A percentile compares a stretch with the other conserved stretches of the same genome.
These are phyloP conservation scores for Colletotrichum zoysiae DNA, from an alignment of 2,329 filamentous ascomycete species.

Conservation along the genomic window DNA sequence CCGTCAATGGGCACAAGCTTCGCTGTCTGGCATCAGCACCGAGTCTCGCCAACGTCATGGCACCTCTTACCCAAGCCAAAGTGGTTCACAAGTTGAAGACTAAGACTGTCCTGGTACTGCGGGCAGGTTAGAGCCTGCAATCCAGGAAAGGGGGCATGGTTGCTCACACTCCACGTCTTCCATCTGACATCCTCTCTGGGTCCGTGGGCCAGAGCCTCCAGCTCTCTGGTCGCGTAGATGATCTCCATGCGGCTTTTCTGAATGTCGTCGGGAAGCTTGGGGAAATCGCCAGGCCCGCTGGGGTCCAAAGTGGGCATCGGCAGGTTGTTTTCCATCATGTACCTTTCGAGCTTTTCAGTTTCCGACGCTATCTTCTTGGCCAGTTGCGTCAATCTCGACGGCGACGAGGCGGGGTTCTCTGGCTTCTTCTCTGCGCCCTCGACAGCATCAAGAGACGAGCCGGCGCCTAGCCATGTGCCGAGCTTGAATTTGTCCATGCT, in stretches of 20 bases:
- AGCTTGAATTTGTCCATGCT: conserved; percentile 51
- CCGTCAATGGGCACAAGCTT: conserved; percentile 62
- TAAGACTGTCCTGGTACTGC: conserved; percentile 64
- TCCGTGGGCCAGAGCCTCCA: conserved; percentile 61
- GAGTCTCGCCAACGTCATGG: not conserved
- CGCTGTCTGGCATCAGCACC: conserved; percentile 50
- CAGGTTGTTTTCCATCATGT: conserved; percentile 58
- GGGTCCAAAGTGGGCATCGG: conserved; percentile 60
- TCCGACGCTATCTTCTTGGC: conserved; percentile 62
- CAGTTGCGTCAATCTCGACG: conserved; percentile 59
- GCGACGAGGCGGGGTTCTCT: conserved; percentile 11
- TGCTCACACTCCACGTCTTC: conserved; percentile 64
- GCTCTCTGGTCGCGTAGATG: conserved; percentile 62
- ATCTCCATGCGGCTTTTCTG: conserved; percentile 60
- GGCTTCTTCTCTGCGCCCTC: conserved; percentile 51
- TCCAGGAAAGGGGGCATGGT: not conserved
- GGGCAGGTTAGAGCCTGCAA: conserved; percentile 31
- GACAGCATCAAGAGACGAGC: conserved; percentile 39
- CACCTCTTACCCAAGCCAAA: conserved; percentile 60
- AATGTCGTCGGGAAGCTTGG: conserved; percentile 60
- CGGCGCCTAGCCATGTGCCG: conserved; percentile 52
- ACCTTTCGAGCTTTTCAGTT: conserved; percentile 63
- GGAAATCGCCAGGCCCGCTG: conserved; percentile 60
- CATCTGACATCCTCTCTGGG: conserved; percentile 65
- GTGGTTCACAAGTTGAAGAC: conserved; percentile 63